Evolutionary conservation across 768 basidiomycete species (phyloP), one percentile per base, ranked within the genome.

Genomic region (Rhodocollybia butyracea): DNA sequence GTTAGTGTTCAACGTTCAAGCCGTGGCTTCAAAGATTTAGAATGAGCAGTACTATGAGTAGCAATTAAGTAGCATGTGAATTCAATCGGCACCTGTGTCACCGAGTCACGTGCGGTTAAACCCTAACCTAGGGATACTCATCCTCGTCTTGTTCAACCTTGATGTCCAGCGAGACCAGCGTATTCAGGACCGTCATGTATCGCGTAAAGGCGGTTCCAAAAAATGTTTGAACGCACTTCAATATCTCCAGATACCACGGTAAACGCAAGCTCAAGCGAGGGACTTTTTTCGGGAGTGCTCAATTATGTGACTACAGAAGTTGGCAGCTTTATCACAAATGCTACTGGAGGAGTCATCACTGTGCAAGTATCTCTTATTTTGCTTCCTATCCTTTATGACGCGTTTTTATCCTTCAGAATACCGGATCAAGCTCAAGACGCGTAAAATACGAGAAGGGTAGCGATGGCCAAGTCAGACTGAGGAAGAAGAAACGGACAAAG

Each of bases 261-360:
- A n/a, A n/a, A n/a, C n/a, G n/a, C n/a, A n/a, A n/a, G 47, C 30
- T 21, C 34, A 27, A 46, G 47, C 21, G 46, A 55, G 42, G 81
- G 85, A 39, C 61, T 87, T 2, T 60, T 89, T 21, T 81, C 84
- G 1, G 83, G 82, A 59, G 85, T 91, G 4, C 76, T 90, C 59
- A 78, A 71, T 66, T 89, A 84, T 65, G 80, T 92, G 4, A 82
- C 88, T 11, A 76, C 82, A 47, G 89, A 92, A 66, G 64, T 91
- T 34, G 83, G 83, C 43, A 83, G 83, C 11, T 91, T 92, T 66
- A 76, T 91, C 24, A 69, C 78, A 19, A 85, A 74, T 61, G 89
- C 89, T 46, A 82, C 85, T 8, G 85, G 83, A 5, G 69, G 70
- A 7, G 56, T 68, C 1, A 56, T 66, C 30, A 47, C 61, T 8